Evolutionary conservation across 352 stramenopile genomes (phyloP).

Genomic region (Pythium chondricola): DNA sequence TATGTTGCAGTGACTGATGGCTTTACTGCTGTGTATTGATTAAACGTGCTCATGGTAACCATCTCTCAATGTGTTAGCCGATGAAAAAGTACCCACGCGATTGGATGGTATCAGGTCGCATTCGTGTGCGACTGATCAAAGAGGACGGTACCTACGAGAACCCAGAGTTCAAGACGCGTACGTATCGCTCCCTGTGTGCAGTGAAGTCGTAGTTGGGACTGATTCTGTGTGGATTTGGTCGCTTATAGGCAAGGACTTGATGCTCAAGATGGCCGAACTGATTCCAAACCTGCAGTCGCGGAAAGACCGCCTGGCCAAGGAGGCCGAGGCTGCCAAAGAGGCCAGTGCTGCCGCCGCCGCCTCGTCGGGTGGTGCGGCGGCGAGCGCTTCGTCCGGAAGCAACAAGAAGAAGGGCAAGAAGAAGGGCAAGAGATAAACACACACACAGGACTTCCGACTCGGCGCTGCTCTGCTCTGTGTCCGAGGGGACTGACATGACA

Average conservation of each 20-base stretch:
- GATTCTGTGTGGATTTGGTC: background rate
- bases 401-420: slow-evolving; percentile 86
- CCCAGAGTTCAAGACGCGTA: slow-evolving; percentile 53
- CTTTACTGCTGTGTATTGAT: background rate
- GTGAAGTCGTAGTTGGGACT: background rate
- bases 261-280: slow-evolving; percentile 85
- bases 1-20: slow-evolving; percentile 8
- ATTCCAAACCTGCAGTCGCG: slow-evolving; percentile 81
- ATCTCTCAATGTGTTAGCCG: slow-evolving; percentile 20
- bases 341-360: slow-evolving; percentile 17
- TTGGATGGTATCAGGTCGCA: slow-evolving; percentile 57
- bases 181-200: background rate
- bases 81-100: slow-evolving; percentile 82
- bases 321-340: slow-evolving; percentile 60
- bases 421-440: slow-evolving; percentile 76
- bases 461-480: no score
- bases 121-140: slow-evolving; percentile 65
- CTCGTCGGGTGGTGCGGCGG: slow-evolving; percentile 15
- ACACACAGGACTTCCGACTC: no score
- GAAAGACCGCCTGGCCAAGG: slow-evolving; percentile 67
- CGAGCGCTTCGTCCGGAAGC: slow-evolving; percentile 22
- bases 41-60: background rate
- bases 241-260: slow-evolving; percentile 41
- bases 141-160: slow-evolving; percentile 60
- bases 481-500: no score